A percentile compares a stretch with the other conserved stretches of the same genome.
Evolutionary conservation across 139 green algal species (phyloP).

Genomic region (Desmodesmus armatus): DNA sequence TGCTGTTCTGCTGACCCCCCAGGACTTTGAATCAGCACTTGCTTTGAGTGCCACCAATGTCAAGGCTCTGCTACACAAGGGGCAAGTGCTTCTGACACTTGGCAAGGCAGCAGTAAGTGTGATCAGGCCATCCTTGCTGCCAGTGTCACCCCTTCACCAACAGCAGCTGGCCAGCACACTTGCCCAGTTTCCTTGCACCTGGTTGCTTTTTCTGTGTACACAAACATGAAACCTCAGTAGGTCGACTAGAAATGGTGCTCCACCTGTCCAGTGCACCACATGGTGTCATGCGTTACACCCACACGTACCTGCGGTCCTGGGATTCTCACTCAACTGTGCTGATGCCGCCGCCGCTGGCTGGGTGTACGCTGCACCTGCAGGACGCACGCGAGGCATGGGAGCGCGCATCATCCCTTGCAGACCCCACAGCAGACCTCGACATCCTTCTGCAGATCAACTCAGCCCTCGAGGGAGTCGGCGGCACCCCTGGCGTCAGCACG

Average conservation of each 20-base stretch:
- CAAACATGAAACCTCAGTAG: no score
- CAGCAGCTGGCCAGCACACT: not conserved
- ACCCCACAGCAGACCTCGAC: conserved; percentile 28
- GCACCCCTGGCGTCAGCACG: not conserved
- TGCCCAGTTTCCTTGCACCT: not conserved
- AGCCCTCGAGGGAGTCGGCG: not conserved
- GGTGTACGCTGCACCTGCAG: no score
- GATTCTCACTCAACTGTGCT: no score
- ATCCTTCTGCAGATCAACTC: conserved; percentile 28
- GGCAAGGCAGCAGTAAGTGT: conserved; percentile 66
- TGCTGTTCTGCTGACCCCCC: no score
- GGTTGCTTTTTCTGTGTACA: not conserved
- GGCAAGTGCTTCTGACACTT: conserved; percentile 70
- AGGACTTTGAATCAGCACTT: conserved; percentile 79
- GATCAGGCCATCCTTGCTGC: not conserved
- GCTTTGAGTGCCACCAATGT: conserved; percentile 36
- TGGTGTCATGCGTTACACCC: no score
- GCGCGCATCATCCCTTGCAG: conserved; percentile 5
- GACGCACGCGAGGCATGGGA: conserved; percentile 45
- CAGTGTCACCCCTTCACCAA: not conserved
- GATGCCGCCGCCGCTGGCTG: no score
- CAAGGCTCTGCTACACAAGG: conserved; percentile 67
- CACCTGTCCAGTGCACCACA: no score
- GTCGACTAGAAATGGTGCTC: no score
- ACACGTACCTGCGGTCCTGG: no score